Conservation (phyloP, 169 alveolate species). For the Theileria luwenshuni region DNA sequence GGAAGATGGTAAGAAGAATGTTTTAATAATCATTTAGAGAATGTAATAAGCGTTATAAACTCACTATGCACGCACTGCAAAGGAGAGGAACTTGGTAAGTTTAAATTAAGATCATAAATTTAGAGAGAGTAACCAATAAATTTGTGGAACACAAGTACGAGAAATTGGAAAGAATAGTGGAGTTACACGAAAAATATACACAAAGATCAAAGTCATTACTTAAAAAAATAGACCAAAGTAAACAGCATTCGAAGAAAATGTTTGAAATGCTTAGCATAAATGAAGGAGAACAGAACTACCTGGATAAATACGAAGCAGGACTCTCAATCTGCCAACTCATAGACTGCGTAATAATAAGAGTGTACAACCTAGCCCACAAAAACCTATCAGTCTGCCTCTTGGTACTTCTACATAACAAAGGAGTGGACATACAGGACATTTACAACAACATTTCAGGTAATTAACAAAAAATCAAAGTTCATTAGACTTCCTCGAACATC, state of each 20-base stretch:
- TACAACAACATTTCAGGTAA: constrained; percentile 53
- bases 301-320: constrained; percentile 80
- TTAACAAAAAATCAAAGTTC: background rate
- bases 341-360: constrained; percentile 72
- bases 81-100: constrained; percentile 48
- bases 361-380: constrained; percentile 76
- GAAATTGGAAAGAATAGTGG: constrained; percentile 79
- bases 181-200: constrained; percentile 69
- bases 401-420: constrained; percentile 59
- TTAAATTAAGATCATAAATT: background rate
- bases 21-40: constrained; percentile 32
- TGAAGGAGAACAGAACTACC: constrained; percentile 65
- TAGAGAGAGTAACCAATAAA: constrained; percentile 78
- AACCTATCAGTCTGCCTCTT: constrained; percentile 49
- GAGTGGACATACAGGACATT: constrained; percentile 68
- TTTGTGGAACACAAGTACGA: constrained; percentile 77
- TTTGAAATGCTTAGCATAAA: constrained; percentile 40
- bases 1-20: constrained; percentile 53
- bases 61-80: constrained; percentile 63
- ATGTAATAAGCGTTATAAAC: constrained; percentile 44
- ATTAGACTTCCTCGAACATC: constrained; percentile 57
- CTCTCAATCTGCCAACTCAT: constrained; percentile 76
- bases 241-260: background rate
- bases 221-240: constrained; percentile 19
- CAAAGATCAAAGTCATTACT: constrained; percentile 18